Base-by-base conservation (phyloP, 495 filamentous ascomycete genomes). In the Tuber umbilicatum region DNA sequence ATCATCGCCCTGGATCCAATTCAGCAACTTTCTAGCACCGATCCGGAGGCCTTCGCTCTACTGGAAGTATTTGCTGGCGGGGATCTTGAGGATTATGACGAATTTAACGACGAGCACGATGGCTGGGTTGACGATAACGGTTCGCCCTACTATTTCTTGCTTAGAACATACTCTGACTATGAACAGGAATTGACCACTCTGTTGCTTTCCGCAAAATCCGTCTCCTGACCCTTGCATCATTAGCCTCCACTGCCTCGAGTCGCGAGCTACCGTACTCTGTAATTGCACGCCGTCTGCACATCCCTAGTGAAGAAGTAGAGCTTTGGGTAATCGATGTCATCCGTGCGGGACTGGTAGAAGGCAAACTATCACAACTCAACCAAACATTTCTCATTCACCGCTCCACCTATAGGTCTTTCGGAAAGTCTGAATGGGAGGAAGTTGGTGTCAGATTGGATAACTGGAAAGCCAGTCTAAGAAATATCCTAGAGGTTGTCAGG, bases 261-360 rank as follows among this genome's bases (percentile, higher is more conserved):
- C 91, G 94, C 74, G 92, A 93, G 72, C 89, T 99, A 60, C 90
- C 93, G 45, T 99, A 99, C 85, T 86, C 86, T 76, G 87, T 88
- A 74, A 97, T 99, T 80, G 88, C 91, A 64, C 89, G 90, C 74
- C 89, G 93, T 7, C 88, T 99, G 47, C 90, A 94, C 83, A 89
- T 99, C 60, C 89, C 92, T 27, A 77, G 83, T 40, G 90, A 91
- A 73, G 93, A 97, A 68, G 93, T 97, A 16, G 95, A 99, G 87
- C 91, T 93, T 87, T 99, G 95, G 95, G 91, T 97, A 71, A 99
- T 99, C 78, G 96, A 99, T 84, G 93, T 94, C 70, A 97, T 99
- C 84, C 92, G 96, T 60, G 93, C 94, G 60, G 92, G 92, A 45
- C 90, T 99, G 31, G 91, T 98, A 71, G 95, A 99, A 86, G 95